phyloP scores from a whole-genome alignment of 371 early-diverging fungal genomes.

The Mucor indicus region DNA sequence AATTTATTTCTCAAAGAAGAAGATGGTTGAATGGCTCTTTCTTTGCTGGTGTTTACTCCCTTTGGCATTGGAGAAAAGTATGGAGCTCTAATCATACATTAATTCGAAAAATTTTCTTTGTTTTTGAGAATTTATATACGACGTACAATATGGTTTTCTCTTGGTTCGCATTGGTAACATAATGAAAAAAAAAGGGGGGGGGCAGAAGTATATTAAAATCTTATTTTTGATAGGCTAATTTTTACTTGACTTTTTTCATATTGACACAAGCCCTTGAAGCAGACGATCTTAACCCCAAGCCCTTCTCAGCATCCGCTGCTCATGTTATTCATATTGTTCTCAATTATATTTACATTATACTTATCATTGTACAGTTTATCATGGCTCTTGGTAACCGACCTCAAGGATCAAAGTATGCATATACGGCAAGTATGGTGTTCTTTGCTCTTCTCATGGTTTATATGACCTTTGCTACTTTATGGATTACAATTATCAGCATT shows the following conservation, averaged over 20 bases:
- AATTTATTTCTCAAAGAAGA: constrained; percentile 84
- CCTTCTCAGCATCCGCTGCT: constrained; percentile 29
- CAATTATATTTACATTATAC: constrained; percentile 59
- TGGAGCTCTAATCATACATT: constrained; percentile 62
- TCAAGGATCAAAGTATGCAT: constrained; percentile 56
- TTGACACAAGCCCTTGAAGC: constrained; percentile 41
- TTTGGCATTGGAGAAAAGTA: constrained; percentile 55
- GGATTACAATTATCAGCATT: constrained; percentile 51
- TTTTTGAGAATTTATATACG: constrained; percentile 65
- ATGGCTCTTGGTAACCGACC: constrained; percentile 80
- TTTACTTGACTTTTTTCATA: constrained; percentile 82
- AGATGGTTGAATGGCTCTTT: constrained; percentile 84
- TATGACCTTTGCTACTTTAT: constrained; percentile 54
- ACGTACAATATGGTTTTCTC: constrained; percentile 62
- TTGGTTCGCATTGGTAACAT: constrained; percentile 74
- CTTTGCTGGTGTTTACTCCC: constrained; percentile 64
- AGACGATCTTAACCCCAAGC: constrained; percentile 17
- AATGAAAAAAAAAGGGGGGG: too few relatives aligned
- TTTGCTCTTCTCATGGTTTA: constrained; percentile 58
- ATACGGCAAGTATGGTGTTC: constrained; percentile 45
- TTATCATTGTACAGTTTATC: constrained; percentile 65
- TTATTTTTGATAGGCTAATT: too few relatives aligned
- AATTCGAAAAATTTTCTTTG: constrained; percentile 61
- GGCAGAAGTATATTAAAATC: too few relatives aligned
- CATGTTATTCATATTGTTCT: constrained; percentile 34